Evolutionary conservation across 148 eudicot species (phyloP).

Genomic region (Bassia scoparia): DNA sequence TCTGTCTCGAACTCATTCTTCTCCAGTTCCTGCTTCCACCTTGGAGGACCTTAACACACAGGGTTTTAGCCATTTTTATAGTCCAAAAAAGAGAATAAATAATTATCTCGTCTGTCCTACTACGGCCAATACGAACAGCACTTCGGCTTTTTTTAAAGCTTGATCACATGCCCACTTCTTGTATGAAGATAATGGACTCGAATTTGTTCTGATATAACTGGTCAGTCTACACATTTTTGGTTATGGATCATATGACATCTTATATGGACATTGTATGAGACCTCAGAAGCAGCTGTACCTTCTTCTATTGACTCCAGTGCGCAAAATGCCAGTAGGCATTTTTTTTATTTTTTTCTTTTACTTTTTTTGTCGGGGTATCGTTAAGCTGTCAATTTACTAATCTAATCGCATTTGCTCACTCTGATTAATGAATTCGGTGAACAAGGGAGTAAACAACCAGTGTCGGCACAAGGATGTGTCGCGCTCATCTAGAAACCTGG

Average conservation of each 20-base stretch:
- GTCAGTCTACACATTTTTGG: not conserved
- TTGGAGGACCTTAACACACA: not conserved
- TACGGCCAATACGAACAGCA: too few species aligned
- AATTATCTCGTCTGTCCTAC: too few species aligned
- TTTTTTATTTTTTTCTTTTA: too few species aligned
- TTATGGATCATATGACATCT: not conserved
- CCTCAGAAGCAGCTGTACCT: too few species aligned
- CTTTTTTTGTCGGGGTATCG: not conserved
- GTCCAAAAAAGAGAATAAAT: not conserved
- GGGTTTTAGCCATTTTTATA: conserved; percentile 21
- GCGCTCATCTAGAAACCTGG: too few species aligned
- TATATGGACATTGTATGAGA: too few species aligned
- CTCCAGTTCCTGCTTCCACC: not conserved
- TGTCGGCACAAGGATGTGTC: not conserved
- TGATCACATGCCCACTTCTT: not conserved
- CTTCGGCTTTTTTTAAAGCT: not conserved
- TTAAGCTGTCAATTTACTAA: not conserved
- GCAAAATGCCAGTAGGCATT: not conserved
- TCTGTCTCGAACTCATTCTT: conserved; percentile 3
- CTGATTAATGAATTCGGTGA: too few species aligned
- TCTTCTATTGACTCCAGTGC: conserved; percentile 12
- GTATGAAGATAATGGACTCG: not conserved
- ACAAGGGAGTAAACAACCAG: not conserved
- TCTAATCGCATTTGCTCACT: not conserved
- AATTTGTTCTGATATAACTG: not conserved